These are phyloP conservation scores for Hansenula lynferdii DNA, from an alignment of 1,139 yeast genomes.

Conservation along the genomic window DNA sequence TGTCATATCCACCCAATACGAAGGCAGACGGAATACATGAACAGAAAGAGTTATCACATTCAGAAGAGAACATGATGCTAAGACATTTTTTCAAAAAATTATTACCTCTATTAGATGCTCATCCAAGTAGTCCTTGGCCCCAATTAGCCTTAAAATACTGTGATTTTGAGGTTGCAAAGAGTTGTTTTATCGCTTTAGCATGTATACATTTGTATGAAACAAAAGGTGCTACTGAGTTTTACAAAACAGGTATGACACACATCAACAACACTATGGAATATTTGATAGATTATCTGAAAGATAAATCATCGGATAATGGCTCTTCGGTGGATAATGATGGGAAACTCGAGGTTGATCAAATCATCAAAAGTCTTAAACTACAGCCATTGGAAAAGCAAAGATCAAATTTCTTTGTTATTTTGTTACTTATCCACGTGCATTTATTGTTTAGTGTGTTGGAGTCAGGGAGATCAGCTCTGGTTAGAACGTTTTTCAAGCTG, in stretches of 20 bases:
- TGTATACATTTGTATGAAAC: slow-evolving; percentile 50
- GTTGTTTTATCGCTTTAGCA: slow-evolving; percentile 48
- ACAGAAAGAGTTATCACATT: slow-evolving; percentile 26
- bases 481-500: slow-evolving; percentile 41
- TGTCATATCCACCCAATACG: slow-evolving; percentile 6
- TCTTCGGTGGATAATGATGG: no score
- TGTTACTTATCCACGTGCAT: slow-evolving; percentile 47
- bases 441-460: slow-evolving; percentile 45
- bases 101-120: slow-evolving; percentile 47
- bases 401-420: slow-evolving; percentile 44
- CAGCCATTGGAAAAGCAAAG: slow-evolving; percentile 31
- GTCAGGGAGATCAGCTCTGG: slow-evolving; percentile 45
- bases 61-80: slow-evolving; percentile 46
- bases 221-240: slow-evolving; percentile 44
- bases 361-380: slow-evolving; percentile 29
- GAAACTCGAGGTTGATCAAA: slow-evolving; percentile 25
- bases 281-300: slow-evolving; percentile 33
- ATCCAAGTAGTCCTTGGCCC: slow-evolving; percentile 57
- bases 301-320: slow-evolving; percentile 10
- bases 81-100: slow-evolving; percentile 49
- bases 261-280: slow-evolving; percentile 49
- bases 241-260: slow-evolving; percentile 44
- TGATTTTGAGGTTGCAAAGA: slow-evolving; percentile 49
- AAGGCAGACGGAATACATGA: no score
- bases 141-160: slow-evolving; percentile 49